phyloP scores from a whole-genome alignment of 2,329 filamentous ascomycete species.

The Claviceps digitariae region DNA sequence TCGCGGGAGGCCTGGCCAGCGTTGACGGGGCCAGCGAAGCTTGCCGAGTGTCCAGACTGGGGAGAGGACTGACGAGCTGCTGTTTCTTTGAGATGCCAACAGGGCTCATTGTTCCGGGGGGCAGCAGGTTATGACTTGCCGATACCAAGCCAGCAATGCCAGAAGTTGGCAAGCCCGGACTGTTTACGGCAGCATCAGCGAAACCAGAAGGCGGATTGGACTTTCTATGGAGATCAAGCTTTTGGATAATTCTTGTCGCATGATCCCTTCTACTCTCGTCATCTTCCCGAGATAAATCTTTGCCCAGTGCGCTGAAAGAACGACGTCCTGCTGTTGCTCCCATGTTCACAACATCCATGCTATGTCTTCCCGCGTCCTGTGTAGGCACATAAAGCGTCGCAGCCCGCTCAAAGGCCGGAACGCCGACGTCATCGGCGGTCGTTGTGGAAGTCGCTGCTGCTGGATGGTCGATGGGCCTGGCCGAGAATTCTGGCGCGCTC shows the following conservation, averaged over 20 bases:
- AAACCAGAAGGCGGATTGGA: constrained; percentile 40
- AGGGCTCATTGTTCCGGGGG: constrained; percentile 25
- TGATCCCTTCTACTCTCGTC: constrained; percentile 68
- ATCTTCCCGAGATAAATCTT: constrained; percentile 45
- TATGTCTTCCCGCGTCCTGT: constrained; percentile 47
- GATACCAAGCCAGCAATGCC: constrained; percentile 80
- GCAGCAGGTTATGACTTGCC: constrained; percentile 66
- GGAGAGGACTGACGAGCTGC: constrained; percentile 17
- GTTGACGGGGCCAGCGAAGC: constrained; percentile 70
- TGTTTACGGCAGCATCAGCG: constrained; percentile 22
- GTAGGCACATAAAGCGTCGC: constrained; percentile 51
- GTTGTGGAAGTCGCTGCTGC: constrained; percentile 36
- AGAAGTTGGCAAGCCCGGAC: constrained; percentile 21
- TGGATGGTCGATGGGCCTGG: constrained; percentile 58
- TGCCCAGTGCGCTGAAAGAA: constrained; percentile 39
- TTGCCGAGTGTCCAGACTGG: constrained; percentile 31
- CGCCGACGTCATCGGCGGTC: constrained; percentile 38
- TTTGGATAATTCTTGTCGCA: constrained; percentile 80
- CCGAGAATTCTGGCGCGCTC: constrained; percentile 79
- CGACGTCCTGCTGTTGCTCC: constrained; percentile 32
- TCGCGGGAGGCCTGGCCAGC: constrained; percentile 66
- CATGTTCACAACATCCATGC: constrained; percentile 53
- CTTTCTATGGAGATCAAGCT: constrained; percentile 79
- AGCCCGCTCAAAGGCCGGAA: constrained; percentile 39
- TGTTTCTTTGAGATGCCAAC: constrained; percentile 16